Evolutionary conservation across 805 yeast genomes (phyloP).

Genomic region (Wickerhamomyces canadensis): DNA sequence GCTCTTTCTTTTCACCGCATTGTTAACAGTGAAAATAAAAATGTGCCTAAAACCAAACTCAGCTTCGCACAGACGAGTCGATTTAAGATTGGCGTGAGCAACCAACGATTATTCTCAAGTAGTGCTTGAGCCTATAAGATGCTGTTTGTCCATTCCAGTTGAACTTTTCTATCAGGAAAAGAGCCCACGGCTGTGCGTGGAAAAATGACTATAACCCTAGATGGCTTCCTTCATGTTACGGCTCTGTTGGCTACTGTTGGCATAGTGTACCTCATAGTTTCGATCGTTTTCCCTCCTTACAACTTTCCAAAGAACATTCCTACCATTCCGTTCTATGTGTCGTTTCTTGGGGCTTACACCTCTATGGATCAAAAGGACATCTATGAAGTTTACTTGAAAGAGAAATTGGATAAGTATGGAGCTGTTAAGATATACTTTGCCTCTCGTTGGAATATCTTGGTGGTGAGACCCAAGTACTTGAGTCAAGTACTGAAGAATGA

Average conservation of each 20-base stretch:
- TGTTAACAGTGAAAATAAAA: neutral
- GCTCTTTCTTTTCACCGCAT: neutral
- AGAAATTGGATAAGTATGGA: constrained; percentile 44
- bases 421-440: constrained; percentile 58
- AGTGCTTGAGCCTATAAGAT: no score
- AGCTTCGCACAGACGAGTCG: no score
- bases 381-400: constrained; percentile 36
- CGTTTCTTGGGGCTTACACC: constrained; percentile 40
- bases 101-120: no score
- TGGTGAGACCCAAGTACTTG: constrained; percentile 42
- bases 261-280: constrained; percentile 3
- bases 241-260: neutral
- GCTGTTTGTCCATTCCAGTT: no score
- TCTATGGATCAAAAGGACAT: constrained; percentile 44
- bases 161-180: neutral
- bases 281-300: constrained; percentile 37
- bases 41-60: no score
- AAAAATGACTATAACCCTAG: neutral
- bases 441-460: constrained; percentile 54
- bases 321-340: constrained; percentile 56
- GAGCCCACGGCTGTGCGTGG: no score
- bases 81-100: no score
- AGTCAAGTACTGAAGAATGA: constrained; percentile 44
- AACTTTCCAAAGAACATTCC: constrained; percentile 50
- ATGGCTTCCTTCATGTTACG: constrained; percentile 1